Conservation (phyloP, 2,329 filamentous ascomycete species). For the Sporothrix variecibatus region DNA sequence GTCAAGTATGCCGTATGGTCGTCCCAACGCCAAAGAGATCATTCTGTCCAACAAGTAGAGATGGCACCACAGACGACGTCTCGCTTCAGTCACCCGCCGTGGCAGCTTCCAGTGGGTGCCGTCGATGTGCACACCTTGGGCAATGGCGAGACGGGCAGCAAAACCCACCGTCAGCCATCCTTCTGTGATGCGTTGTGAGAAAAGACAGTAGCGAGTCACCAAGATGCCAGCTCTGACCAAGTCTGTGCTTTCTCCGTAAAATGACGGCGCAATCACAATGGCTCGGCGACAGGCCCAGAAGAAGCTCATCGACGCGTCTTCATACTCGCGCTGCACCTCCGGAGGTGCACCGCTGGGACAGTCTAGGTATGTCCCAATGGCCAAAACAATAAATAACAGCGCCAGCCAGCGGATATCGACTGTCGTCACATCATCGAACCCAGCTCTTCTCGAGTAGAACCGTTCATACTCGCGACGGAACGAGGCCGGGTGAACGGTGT, state of each 20-base stretch:
- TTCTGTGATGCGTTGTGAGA: constrained; percentile 42
- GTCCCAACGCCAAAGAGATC: constrained; percentile 44
- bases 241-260: constrained; percentile 45
- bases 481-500: constrained; percentile 40
- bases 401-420: constrained; percentile 47
- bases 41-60: constrained; percentile 44
- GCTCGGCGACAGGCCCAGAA: constrained; percentile 45
- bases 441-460: constrained; percentile 44
- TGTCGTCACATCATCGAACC: constrained; percentile 43
- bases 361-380: constrained; percentile 43
- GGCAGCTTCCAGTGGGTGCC: constrained; percentile 44
- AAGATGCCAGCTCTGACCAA: constrained; percentile 44
- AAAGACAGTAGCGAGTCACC: constrained; percentile 44
- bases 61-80: constrained; percentile 44
- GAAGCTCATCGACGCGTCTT: constrained; percentile 44
- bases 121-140: constrained; percentile 47
- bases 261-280: constrained; percentile 46
- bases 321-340: constrained; percentile 38
- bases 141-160: constrained; percentile 47
- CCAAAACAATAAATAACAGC: constrained; percentile 45
- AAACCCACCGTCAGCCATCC: constrained; percentile 47
- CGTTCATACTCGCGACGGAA: constrained; percentile 42
- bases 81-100: constrained; percentile 41
- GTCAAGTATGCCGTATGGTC: constrained; percentile 44
- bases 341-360: constrained; percentile 30